A percentile compares a stretch with the other conserved stretches of the same genome.
Evolutionary conservation across 2,329 filamentous ascomycete species (phyloP).

Genomic region (Fusarium continuum): DNA sequence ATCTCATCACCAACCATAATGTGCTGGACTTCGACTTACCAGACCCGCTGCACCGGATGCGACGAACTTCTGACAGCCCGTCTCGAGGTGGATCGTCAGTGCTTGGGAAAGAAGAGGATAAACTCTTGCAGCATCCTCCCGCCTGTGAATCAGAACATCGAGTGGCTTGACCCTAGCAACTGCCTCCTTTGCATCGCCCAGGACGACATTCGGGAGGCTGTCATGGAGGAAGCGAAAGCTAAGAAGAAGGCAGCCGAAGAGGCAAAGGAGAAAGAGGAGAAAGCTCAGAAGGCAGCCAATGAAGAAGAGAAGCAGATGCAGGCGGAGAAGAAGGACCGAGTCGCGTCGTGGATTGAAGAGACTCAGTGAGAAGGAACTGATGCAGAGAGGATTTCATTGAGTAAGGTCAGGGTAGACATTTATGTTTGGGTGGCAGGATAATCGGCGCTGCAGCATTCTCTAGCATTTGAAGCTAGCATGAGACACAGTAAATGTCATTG

Average conservation of each 20-base stretch:
- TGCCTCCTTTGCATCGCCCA: not conserved
- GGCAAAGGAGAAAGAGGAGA: not conserved
- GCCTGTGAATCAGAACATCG: not conserved
- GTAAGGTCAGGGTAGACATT: too few species aligned
- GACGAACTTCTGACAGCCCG: not conserved
- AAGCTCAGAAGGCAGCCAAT: not conserved
- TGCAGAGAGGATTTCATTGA: too few species aligned
- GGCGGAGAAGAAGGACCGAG: not conserved
- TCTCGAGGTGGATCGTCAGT: not conserved
- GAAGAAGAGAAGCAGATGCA: not conserved
- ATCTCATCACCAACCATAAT: not conserved
- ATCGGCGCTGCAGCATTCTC: too few species aligned
- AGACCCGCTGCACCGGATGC: not conserved
- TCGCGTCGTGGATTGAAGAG: not conserved
- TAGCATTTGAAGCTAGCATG: too few species aligned
- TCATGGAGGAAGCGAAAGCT: not conserved
- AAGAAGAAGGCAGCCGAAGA: not conserved
- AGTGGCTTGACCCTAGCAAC: not conserved
- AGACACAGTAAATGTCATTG: too few species aligned
- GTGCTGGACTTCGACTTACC: not conserved
- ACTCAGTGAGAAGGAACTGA: not conserved
- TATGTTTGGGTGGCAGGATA: too few species aligned
- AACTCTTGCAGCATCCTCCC: not conserved
- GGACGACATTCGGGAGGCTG: not conserved
- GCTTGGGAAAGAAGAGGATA: not conserved